These are phyloP conservation scores for Tritrichomonas foetus DNA, from an alignment of 208 protist genomes.

Conservation along the genomic window DNA sequence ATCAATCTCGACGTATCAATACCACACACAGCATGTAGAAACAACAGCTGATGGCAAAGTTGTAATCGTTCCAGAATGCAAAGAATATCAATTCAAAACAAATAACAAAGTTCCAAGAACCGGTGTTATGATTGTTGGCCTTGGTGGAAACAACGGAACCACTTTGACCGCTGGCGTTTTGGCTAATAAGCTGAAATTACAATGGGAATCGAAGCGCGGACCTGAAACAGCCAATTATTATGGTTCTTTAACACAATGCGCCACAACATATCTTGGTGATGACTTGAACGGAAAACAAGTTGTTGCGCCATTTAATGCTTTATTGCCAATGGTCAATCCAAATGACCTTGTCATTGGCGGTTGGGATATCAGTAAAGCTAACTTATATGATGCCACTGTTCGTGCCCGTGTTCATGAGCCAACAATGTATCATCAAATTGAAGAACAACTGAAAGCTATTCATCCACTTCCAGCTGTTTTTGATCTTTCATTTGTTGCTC, in stretches of 20 bases:
- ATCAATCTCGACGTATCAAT: conserved; percentile 23
- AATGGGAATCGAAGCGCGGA: conserved; percentile 81
- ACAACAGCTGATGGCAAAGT: background rate
- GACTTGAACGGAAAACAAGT: conserved; percentile 76
- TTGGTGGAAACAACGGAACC: conserved; percentile 95
- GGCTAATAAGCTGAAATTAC: conserved; percentile 77
- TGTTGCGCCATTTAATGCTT: conserved; percentile 59
- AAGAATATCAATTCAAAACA: conserved; percentile 22
- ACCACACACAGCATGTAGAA: background rate
- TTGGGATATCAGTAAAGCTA: conserved; percentile 89
- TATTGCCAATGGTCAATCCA: conserved; percentile 91
- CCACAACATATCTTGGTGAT: conserved; percentile 80
- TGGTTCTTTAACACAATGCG: conserved; percentile 88
- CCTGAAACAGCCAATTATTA: conserved; percentile 85
- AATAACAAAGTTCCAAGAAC: background rate
- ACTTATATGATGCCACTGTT: conserved; percentile 84
- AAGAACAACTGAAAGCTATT: conserved; percentile 72
- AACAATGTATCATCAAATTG: conserved; percentile 73
- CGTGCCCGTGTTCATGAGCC: conserved; percentile 77
- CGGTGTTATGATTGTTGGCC: conserved; percentile 83
- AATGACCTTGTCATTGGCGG: conserved; percentile 90
- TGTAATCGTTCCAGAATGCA: background rate
- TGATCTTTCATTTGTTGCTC: conserved; percentile 91
- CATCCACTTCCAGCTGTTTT: conserved; percentile 85
- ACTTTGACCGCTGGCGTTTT: conserved; percentile 89